A percentile compares a stretch with the other conserved stretches of the same genome.
These are phyloP conservation scores for Cladorrhinum sp. DNA, from an alignment of 2,329 filamentous ascomycete genomes.

Conservation along the genomic window DNA sequence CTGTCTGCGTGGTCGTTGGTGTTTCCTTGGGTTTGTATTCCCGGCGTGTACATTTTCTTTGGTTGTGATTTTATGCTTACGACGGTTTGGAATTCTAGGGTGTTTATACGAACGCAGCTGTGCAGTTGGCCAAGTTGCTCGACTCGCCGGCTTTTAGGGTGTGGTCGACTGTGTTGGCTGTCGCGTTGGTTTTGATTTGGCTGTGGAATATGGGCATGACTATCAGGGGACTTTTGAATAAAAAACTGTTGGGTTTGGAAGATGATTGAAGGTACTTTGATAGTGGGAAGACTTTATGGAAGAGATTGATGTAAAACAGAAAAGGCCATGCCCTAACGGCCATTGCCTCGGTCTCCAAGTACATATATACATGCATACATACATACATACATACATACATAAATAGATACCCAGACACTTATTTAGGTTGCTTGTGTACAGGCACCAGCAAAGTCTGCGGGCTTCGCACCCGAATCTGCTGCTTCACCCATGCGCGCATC, in stretches of 20 bases:
- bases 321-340: too few relatives aligned
- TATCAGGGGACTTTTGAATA: conserved; percentile 5
- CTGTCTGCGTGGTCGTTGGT: too few relatives aligned
- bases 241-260: not conserved
- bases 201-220: not conserved
- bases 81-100: too few relatives aligned
- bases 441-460: conserved; percentile 38
- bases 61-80: conserved; percentile 33
- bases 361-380: too few relatives aligned
- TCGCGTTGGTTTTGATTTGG: conserved; percentile 34
- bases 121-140: conserved; percentile 36
- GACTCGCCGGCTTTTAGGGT: conserved; percentile 39
- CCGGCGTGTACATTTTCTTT: conserved; percentile 20
- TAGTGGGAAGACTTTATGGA: not conserved
- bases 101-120: too few relatives aligned
- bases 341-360: too few relatives aligned
- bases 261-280: not conserved
- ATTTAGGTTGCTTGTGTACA: not conserved
- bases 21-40: too few relatives aligned
- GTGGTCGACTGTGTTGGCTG: conserved; percentile 36
- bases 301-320: too few relatives aligned
- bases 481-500: conserved; percentile 33
- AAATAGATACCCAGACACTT: too few relatives aligned
- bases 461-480: conserved; percentile 34
- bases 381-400: too few relatives aligned